These are phyloP conservation scores for Isatis tinctoria DNA, from an alignment of 345 rosid genomes.

Conservation along the genomic window DNA sequence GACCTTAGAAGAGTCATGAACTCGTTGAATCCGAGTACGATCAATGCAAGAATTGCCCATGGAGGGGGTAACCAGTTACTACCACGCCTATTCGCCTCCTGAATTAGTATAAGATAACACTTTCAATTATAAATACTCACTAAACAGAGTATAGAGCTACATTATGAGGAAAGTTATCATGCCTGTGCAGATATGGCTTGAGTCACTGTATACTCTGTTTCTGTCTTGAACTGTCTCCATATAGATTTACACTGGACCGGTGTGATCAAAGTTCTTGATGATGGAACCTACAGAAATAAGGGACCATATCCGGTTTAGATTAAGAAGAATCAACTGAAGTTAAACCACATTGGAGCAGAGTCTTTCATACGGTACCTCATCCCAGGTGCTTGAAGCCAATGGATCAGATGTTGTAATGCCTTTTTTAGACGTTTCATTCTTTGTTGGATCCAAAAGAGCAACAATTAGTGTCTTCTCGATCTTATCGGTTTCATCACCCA, in stretches of 20 bases:
- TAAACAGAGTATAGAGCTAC: background rate
- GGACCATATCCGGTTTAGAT: background rate
- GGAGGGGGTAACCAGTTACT: slow-evolving; percentile 98
- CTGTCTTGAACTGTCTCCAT: slow-evolving; percentile 95
- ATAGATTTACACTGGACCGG: slow-evolving; percentile 90
- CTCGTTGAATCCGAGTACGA: slow-evolving; percentile 88
- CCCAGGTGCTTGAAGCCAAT: slow-evolving; percentile 88
- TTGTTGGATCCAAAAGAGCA: slow-evolving; percentile 55
- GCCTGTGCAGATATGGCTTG: slow-evolving; percentile 99
- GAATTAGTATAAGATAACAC: slow-evolving; percentile 22
- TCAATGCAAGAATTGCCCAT: slow-evolving; percentile 87
- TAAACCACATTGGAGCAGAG: background rate
- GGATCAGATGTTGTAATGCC: slow-evolving; percentile 56
- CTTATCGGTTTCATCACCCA: slow-evolving; percentile 61
- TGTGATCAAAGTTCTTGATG: slow-evolving; percentile 71
- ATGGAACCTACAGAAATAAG: slow-evolving; percentile 51
- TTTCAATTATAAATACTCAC: background rate
- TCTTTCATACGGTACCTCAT: slow-evolving; percentile 50
- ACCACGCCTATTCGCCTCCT: slow-evolving; percentile 88
- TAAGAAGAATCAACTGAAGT: background rate
- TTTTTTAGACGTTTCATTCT: slow-evolving; percentile 39
- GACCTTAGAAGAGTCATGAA: slow-evolving; percentile 96
- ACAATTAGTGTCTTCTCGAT: slow-evolving; percentile 51
- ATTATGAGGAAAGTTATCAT: slow-evolving; percentile 16
- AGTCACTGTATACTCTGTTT: slow-evolving; percentile 88